Conservation (phyloP, 2,329 filamentous ascomycete genomes). For the Penicillium frequentans region DNA sequence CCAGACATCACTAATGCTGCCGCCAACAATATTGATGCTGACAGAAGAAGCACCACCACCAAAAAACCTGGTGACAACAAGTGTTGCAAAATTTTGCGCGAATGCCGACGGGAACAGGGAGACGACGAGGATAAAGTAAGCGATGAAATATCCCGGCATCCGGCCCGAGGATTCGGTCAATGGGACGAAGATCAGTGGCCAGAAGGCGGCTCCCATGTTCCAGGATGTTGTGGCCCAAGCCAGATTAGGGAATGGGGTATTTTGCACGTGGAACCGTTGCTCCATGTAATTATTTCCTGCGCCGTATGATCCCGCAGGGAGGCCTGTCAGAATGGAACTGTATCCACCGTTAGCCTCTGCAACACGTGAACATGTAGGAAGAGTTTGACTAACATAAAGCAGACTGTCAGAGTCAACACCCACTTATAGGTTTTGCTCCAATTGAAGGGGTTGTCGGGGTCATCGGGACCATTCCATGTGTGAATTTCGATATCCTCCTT, state of each 20-base stretch:
- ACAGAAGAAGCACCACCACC: constrained; percentile 46
- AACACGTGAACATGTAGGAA: too few relatives aligned
- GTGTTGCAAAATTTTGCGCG: constrained; percentile 47
- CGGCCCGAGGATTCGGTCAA: constrained; percentile 46
- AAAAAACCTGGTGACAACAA: constrained; percentile 47
- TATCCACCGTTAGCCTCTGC: not conserved
- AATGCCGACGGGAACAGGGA: constrained; percentile 45
- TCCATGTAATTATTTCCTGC: constrained; percentile 34
- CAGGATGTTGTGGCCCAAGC: constrained; percentile 36
- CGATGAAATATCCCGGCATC: constrained; percentile 45
- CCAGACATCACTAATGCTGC: constrained; percentile 40
- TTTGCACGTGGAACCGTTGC: constrained; percentile 33
- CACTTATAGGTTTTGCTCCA: constrained; percentile 44
- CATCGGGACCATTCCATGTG: constrained; percentile 29
- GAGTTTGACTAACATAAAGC: constrained; percentile 35
- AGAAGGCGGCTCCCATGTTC: constrained; percentile 43
- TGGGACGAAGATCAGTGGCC: constrained; percentile 37
- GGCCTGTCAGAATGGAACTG: constrained; percentile 42
- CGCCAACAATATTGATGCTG: constrained; percentile 43
- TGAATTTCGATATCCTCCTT: constrained; percentile 29
- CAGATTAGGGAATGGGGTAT: constrained; percentile 34
- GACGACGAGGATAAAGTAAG: constrained; percentile 43
- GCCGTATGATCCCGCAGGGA: constrained; percentile 44
- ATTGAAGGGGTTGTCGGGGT: constrained; percentile 42
- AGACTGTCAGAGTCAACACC: constrained; percentile 43